phyloP scores from a whole-genome alignment of 495 filamentous ascomycete genomes.

The Neurospora tetraspora region DNA sequence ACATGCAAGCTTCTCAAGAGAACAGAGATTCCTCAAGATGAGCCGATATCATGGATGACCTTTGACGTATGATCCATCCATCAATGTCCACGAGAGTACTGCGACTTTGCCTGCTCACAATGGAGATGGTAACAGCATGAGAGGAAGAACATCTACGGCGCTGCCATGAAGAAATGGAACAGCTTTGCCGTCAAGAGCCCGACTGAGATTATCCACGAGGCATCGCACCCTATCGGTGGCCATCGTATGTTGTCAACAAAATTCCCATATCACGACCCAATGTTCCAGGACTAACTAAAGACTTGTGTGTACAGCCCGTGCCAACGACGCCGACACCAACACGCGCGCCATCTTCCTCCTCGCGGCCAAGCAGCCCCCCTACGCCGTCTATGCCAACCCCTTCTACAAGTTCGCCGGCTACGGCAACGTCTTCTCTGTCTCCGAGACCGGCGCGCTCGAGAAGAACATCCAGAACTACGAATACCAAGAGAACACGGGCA shows the following conservation, averaged over 20 bases:
- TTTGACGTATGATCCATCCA: constrained; percentile 51
- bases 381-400: constrained; percentile 74
- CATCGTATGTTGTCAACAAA: constrained; percentile 29
- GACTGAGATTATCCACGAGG: constrained; percentile 67
- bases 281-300: neutral
- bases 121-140: constrained; percentile 42
- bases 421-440: constrained; percentile 68
- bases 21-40: constrained; percentile 66
- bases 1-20: constrained; percentile 63
- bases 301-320: constrained; percentile 41
- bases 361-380: constrained; percentile 63
- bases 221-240: constrained; percentile 56
- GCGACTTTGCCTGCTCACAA: constrained; percentile 14
- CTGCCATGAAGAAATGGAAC: constrained; percentile 83
- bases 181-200: constrained; percentile 67
- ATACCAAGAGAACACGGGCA: constrained; percentile 61
- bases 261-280: neutral
- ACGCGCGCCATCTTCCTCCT: constrained; percentile 81
- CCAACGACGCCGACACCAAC: constrained; percentile 58
- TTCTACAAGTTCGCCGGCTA: constrained; percentile 78
- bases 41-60: constrained; percentile 86
- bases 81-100: neutral
- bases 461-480: constrained; percentile 71
- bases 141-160: constrained; percentile 76
- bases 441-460: constrained; percentile 48